Evolutionary conservation across 176 grass and related monocot genomes (phyloP), one percentile per base, ranked within the genome.

Genomic region (Eremochloa ophiuroides): DNA sequence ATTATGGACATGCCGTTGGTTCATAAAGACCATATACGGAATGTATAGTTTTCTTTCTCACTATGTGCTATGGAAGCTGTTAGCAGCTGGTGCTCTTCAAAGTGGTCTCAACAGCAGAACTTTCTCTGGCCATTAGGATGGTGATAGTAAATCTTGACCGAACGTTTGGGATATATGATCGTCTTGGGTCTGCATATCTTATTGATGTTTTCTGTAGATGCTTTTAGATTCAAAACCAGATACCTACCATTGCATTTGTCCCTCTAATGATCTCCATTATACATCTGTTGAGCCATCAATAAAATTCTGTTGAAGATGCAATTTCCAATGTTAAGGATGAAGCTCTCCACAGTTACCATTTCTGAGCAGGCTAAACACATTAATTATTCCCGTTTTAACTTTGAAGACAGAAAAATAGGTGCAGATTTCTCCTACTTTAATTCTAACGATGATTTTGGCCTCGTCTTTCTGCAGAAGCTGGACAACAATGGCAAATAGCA

Each of bases 401-500:
- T 25, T 15, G 22, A 27, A 75, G 22, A 7, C 23, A 76, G 8
- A 75, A 25, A 28, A 62, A 5, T 22, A 44, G 15, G 2, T 43
- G 16, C 38, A 30, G 37, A 27, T 30, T 29, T 27, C 29, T 65
- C 14, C 60, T 40, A 16, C 56, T 22, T 6, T 13, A 50, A 55
- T 69, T 58, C 66, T 81, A 70, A 89, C 63, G 1, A 76, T 38
- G n/a, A 20, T 67, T 75, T 83, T 12, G 20, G 20, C 33, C 31
- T 26, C 47, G 7, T 81, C 34, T 80, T 41, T 71, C 31, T 86
- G 43, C 71, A 92, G 84, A 47, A 48, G 71, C 15, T 60, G 64
- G 55, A 15, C 31, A 39, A 48, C 30, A 18, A 22, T 77, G 53
- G 35, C 43, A 66, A 41, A 29, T 38, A 79, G 40, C 40, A 43